A percentile compares a stretch with the other conserved stretches of the same genome.
These are phyloP conservation scores for Eragrostis curvula DNA, from an alignment of 176 grass and related monocot genomes.

Conservation along the genomic window DNA sequence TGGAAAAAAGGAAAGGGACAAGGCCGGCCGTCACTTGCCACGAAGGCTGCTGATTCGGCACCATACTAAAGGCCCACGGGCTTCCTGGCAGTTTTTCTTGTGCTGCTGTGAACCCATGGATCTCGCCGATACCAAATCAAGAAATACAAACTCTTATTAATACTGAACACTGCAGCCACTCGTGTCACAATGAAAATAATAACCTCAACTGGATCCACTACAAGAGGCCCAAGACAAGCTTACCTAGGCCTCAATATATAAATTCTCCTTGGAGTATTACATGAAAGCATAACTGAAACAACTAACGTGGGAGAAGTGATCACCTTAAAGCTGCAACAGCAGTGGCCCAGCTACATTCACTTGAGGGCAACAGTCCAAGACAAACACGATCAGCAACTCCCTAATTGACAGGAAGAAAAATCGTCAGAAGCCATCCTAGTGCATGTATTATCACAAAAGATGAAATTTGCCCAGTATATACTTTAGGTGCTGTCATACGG, in stretches of 20 bases:
- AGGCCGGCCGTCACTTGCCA: too few species aligned
- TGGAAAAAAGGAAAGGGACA: too few species aligned
- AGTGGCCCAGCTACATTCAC: constrained; percentile 87
- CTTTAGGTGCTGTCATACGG: constrained; percentile 77
- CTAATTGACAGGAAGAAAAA: constrained; percentile 51
- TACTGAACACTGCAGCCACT: not conserved
- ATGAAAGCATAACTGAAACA: constrained; percentile 27
- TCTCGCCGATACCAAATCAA: not conserved
- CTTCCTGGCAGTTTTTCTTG: too few species aligned
- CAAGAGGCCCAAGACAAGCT: constrained; percentile 5
- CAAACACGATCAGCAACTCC: constrained; percentile 88
- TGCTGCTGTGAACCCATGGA: too few species aligned
- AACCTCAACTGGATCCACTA: not conserved
- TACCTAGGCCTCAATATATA: constrained; percentile 25
- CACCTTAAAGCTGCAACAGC: constrained; percentile 91
- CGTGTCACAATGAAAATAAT: not conserved
- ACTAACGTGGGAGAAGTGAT: not conserved
- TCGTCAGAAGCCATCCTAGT: constrained; percentile 29
- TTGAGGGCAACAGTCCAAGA: constrained; percentile 89
- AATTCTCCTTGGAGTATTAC: not conserved
- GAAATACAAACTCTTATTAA: constrained; percentile 2
- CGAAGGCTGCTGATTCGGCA: too few species aligned
- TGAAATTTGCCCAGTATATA: constrained; percentile 40
- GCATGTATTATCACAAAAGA: constrained; percentile 16
- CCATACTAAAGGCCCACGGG: too few species aligned